Percentiles rank a stretch among this genome's conserved stretches.
phyloP scores from a whole-genome alignment of 345 rosid species.

The Zanthoxylum bungeanum region DNA sequence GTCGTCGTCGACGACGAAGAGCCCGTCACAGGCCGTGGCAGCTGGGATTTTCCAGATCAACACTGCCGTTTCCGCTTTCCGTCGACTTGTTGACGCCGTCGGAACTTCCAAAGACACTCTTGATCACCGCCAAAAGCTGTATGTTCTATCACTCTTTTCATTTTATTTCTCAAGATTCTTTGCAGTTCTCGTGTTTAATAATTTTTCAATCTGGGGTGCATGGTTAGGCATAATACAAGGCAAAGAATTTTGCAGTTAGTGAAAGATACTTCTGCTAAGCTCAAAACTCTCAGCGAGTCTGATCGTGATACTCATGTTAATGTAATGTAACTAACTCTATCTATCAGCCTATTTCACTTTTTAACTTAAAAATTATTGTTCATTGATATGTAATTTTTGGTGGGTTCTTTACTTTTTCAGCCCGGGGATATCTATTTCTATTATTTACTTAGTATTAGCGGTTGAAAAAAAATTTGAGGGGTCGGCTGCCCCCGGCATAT shows the following conservation, averaged over 20 bases:
- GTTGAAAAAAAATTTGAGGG: too few relatives aligned
- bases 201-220: neutral
- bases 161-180: neutral
- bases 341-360: neutral
- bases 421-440: too few relatives aligned
- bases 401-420: neutral
- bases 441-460: too few relatives aligned
- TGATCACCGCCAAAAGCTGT: constrained; percentile 63
- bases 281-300: constrained; percentile 52
- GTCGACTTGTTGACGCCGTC: constrained; percentile 56
- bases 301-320: constrained; percentile 38
- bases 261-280: constrained; percentile 62
- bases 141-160: neutral
- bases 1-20: constrained; percentile 29
- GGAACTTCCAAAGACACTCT: constrained; percentile 68
- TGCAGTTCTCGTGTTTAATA: neutral
- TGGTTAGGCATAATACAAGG: constrained; percentile 52
- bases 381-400: neutral
- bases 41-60: constrained; percentile 72
- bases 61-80: constrained; percentile 61
- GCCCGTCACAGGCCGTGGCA: constrained; percentile 50
- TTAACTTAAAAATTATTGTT: too few relatives aligned
- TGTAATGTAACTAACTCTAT: constrained; percentile 20
- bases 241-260: constrained; percentile 60
- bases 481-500: too few relatives aligned